Evolutionary conservation across 106 monocot genomes (phyloP).

Genomic region (Dendrobium catenatum): DNA sequence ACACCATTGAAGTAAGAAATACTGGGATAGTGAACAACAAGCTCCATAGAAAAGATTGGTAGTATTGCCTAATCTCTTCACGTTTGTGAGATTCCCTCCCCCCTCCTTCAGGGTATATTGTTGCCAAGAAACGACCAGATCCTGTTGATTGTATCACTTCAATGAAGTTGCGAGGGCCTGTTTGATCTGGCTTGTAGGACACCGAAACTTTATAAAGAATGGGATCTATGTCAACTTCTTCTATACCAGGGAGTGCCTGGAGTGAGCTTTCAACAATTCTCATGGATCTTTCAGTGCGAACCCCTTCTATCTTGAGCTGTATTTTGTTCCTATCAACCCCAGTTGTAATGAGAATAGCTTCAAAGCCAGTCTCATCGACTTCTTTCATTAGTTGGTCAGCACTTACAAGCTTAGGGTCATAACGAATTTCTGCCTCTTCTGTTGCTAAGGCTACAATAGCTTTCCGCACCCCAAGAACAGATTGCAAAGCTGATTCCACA

Average conservation of each 20-base stretch:
- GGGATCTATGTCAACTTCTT: conserved; percentile 35
- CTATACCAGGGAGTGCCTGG: conserved; percentile 69
- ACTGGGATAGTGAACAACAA: conserved; percentile 49
- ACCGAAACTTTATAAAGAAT: conserved; percentile 49
- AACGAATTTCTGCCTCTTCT: conserved; percentile 77
- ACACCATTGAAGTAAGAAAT: conserved; percentile 23
- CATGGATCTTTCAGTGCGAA: conserved; percentile 27
- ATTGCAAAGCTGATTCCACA: conserved; percentile 67
- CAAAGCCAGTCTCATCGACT: conserved; percentile 73
- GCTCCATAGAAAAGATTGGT: conserved; percentile 66
- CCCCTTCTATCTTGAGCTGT: conserved; percentile 61
- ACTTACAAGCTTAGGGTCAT: conserved; percentile 48
- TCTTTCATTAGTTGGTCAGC: conserved; percentile 32
- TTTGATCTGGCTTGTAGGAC: conserved; percentile 71
- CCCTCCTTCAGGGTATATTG: conserved; percentile 57
- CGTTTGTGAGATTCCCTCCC: conserved; percentile 33
- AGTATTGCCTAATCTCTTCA: conserved; percentile 64
- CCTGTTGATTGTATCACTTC: conserved; percentile 63
- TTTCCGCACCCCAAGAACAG: conserved; percentile 53
- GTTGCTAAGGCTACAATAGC: conserved; percentile 80
- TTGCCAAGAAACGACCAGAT: conserved; percentile 39
- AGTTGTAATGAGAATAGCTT: conserved; percentile 55
- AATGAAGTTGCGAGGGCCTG: conserved; percentile 74
- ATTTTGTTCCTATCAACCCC: conserved; percentile 65
- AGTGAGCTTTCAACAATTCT: conserved; percentile 58